Percentiles rank a stretch among this genome's conserved stretches.
These are phyloP conservation scores for Saccharomycopsis sp. DNA, from an alignment of 805 yeast genomes.

Conservation along the genomic window DNA sequence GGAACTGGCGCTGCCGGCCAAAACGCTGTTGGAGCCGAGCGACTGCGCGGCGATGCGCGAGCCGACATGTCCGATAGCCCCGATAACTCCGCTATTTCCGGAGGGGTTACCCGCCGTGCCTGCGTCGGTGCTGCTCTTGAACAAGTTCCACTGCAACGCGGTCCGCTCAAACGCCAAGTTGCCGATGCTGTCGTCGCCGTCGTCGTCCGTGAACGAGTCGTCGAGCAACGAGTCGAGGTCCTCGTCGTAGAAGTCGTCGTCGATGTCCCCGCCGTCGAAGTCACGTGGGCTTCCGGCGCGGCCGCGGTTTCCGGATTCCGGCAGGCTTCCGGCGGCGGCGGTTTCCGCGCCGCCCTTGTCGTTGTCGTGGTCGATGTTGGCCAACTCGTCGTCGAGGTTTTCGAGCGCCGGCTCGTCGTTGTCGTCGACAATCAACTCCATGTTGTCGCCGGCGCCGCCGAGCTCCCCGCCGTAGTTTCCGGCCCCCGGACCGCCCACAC, in stretches of 20 bases:
- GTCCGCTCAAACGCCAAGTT: slow-evolving; percentile 20
- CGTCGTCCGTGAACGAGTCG: not conserved
- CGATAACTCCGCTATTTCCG: too few relatives aligned
- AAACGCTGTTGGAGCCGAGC: not conserved
- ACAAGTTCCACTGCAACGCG: slow-evolving; percentile 13
- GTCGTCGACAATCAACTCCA: not conserved
- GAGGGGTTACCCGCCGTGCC: not conserved
- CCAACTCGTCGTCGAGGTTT: not conserved
- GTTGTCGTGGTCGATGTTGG: not conserved
- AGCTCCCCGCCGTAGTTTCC: not conserved
- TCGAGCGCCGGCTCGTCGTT: not conserved
- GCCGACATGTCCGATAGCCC: too few relatives aligned
- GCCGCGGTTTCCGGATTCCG: not conserved
- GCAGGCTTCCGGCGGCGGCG: not conserved
- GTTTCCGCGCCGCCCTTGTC: not conserved
- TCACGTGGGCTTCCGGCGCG: not conserved
- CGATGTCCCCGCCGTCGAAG: not conserved
- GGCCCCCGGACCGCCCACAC: not conserved
- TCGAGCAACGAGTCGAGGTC: not conserved
- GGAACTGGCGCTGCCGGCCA: not conserved
- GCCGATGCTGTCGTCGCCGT: slow-evolving; percentile 13
- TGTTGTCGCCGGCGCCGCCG: not conserved
- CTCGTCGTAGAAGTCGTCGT: slow-evolving; percentile 2
- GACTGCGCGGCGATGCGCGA: not conserved
- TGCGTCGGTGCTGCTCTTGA: slow-evolving; percentile 1